phyloP scores from a whole-genome alignment of 371 early-diverging fungal species.

The Syncephalastrum sp. region DNA sequence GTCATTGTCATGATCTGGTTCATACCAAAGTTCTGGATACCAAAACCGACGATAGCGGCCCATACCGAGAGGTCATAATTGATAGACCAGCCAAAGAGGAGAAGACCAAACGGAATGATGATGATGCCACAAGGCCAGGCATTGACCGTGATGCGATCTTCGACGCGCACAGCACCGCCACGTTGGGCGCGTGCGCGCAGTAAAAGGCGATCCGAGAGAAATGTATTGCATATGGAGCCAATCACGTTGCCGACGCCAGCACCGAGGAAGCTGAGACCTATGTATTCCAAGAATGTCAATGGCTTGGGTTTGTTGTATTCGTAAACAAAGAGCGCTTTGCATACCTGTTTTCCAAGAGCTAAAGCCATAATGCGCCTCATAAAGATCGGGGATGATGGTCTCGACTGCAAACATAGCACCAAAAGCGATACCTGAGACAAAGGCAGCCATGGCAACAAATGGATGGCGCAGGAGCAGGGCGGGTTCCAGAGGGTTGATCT shows the following conservation, averaged over 20 bases:
- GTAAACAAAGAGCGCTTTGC: background rate
- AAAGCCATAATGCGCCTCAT: slow-evolving; percentile 28
- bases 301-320: background rate
- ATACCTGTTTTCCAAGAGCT: slow-evolving; percentile 34
- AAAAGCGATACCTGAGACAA: slow-evolving; percentile 50
- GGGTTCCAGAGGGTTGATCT: slow-evolving; percentile 23
- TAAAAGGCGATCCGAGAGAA: slow-evolving; percentile 18
- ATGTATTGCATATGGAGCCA: slow-evolving; percentile 27
- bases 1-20: slow-evolving; percentile 33
- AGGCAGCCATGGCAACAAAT: slow-evolving; percentile 38
- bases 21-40: slow-evolving; percentile 45
- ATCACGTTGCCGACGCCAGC: slow-evolving; percentile 41
- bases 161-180: slow-evolving; percentile 12
- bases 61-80: slow-evolving; percentile 31
- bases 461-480: slow-evolving; percentile 44
- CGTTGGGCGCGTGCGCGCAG: slow-evolving; percentile 17
- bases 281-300: slow-evolving; percentile 2
- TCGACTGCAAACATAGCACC: slow-evolving; percentile 45
- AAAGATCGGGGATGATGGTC: slow-evolving; percentile 33
- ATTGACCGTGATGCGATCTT: slow-evolving; percentile 24
- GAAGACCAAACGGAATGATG: slow-evolving; percentile 36
- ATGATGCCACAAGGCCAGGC: slow-evolving; percentile 31
- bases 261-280: slow-evolving; percentile 35
- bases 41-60: slow-evolving; percentile 37
- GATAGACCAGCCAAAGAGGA: slow-evolving; percentile 47